A percentile compares a stretch with the other conserved stretches of the same genome.
phyloP scores from a whole-genome alignment of 768 basidiomycete genomes.

The Xanthoconium purpureum region DNA sequence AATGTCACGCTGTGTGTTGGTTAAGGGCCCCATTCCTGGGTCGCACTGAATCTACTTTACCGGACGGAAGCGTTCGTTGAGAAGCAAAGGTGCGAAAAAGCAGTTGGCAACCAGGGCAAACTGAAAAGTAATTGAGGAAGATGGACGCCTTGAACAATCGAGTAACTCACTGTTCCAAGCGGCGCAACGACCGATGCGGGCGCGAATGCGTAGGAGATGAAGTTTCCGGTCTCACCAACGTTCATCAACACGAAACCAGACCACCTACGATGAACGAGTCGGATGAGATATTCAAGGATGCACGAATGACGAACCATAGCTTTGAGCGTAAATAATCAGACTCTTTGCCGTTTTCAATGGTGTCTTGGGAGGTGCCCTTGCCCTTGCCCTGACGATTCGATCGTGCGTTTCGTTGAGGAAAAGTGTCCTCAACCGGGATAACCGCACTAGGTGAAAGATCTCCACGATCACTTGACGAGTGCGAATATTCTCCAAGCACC shows the following conservation, averaged over 20 bases:
- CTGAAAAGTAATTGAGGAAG: constrained; percentile 33
- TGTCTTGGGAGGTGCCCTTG: constrained; percentile 17
- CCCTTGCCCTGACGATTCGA: constrained; percentile 3
- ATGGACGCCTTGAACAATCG: not conserved
- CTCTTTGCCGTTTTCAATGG: constrained; percentile 46
- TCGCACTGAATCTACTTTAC: constrained; percentile 36
- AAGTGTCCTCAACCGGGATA: constrained; percentile 42
- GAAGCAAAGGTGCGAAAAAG: constrained; percentile 83
- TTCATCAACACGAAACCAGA: constrained; percentile 85
- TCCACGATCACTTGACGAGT: not conserved
- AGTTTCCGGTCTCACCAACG: constrained; percentile 87
- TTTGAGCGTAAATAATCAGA: constrained; percentile 80
- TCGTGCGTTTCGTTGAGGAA: constrained; percentile 21
- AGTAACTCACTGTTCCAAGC: constrained; percentile 75
- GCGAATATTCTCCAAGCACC: constrained; percentile 6
- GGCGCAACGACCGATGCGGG: constrained; percentile 94
- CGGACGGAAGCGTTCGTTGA: constrained; percentile 79
- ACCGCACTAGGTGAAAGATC: not conserved
- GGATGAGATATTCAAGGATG: not conserved
- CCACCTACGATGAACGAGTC: constrained; percentile 61
- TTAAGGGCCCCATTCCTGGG: constrained; percentile 13
- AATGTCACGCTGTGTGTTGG: constrained; percentile 58
- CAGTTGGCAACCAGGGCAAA: constrained; percentile 96
- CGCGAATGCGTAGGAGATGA: constrained; percentile 85
- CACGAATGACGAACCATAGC: constrained; percentile 56